A percentile compares a stretch with the other conserved stretches of the same genome.
Conservation (phyloP, 345 rosid species). For the Salix dunnii region DNA sequence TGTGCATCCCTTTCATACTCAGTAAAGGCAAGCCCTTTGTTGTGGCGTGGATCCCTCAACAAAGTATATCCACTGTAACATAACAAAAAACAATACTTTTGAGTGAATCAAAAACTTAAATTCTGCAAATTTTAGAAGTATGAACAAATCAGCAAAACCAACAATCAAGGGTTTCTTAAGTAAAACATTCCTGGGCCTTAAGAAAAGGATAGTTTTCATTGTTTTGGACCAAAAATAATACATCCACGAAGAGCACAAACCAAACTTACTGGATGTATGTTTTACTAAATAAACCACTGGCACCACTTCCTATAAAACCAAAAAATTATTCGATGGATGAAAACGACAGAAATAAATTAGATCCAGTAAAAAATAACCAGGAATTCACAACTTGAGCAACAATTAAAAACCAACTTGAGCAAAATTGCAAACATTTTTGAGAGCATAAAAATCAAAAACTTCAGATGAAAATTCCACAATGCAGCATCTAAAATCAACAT, state of each 20-base stretch:
- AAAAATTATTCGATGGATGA: not conserved
- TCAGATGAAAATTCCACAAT: not conserved
- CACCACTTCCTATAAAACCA: not conserved
- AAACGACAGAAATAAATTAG: not conserved
- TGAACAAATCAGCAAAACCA: not conserved
- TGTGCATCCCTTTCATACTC: conserved; percentile 91
- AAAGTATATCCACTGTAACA: conserved; percentile 67
- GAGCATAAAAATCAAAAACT: not conserved
- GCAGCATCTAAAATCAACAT: not conserved
- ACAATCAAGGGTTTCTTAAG: not conserved
- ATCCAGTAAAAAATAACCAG: too few species aligned
- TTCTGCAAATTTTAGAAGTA: not conserved
- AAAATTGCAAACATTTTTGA: not conserved
- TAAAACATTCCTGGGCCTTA: not conserved
- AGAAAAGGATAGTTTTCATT: not conserved
- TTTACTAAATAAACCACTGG: not conserved
- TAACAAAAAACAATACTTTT: not conserved
- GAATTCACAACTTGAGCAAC: not conserved
- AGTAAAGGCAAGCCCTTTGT: conserved; percentile 85
- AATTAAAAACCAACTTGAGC: not conserved
- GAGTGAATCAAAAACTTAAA: not conserved
- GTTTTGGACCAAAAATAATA: not conserved
- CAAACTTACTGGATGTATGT: not conserved
- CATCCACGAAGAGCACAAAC: not conserved
- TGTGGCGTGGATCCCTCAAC: conserved; percentile 86